Evolutionary conservation across 768 basidiomycete species (phyloP).

Genomic region (Boletus tomentosulus): DNA sequence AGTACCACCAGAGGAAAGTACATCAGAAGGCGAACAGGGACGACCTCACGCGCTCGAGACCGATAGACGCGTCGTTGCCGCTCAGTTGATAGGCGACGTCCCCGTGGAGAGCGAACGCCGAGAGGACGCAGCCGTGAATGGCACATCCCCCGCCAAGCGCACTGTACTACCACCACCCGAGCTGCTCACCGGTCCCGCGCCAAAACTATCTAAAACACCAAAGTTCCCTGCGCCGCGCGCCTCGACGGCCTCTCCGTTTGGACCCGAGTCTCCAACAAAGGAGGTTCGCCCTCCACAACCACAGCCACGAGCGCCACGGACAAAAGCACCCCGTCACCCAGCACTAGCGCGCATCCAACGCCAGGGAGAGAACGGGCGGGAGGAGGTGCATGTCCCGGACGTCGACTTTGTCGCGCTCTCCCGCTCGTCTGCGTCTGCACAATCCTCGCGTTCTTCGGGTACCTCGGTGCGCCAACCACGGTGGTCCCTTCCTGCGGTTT

Average conservation of each 20-base stretch:
- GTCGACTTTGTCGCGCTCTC: conserved; percentile 23
- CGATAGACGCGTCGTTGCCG: not conserved
- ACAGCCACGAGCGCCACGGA: not conserved
- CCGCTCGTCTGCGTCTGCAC: conserved; percentile 6
- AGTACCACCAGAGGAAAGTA: not conserved
- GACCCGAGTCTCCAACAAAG: conserved; percentile 1
- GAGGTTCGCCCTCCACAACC: not conserved
- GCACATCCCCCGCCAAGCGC: conserved; percentile 4
- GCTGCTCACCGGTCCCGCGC: not conserved
- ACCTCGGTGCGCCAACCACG: conserved; percentile 7
- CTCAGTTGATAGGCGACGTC: conserved; percentile 1
- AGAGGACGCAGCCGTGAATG: not conserved
- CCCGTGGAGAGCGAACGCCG: not conserved
- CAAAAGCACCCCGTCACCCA: conserved; percentile 8
- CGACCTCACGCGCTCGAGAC: not conserved
- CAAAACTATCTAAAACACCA: not conserved
- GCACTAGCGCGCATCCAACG: conserved; percentile 12
- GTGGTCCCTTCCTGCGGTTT: conserved; percentile 16
- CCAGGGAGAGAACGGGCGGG: not conserved
- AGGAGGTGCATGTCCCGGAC: conserved; percentile 11
- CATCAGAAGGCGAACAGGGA: not conserved
- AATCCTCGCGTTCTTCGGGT: conserved; percentile 12
- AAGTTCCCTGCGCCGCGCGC: conserved; percentile 17
- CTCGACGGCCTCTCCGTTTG: conserved; percentile 19
- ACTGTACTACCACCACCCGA: not conserved